Evolutionary conservation across 768 basidiomycete genomes (phyloP).

Genomic region (Suillus hirtellus): DNA sequence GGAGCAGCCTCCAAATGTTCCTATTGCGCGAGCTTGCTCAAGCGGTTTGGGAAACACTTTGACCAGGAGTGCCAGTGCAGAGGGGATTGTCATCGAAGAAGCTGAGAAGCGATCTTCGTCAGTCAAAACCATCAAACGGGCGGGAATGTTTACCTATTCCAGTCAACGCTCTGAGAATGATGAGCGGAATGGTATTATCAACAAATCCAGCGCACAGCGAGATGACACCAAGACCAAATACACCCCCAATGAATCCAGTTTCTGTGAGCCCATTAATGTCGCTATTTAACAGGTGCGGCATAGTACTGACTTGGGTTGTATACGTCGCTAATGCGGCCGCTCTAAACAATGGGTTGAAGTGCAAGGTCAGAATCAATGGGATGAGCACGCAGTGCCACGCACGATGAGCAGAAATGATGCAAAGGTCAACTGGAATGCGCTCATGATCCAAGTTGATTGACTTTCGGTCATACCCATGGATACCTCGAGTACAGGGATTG

Average conservation of each 20-base stretch:
- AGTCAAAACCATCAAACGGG: background rate
- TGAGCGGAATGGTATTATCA: conserved; percentile 44
- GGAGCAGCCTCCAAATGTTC: conserved; percentile 45
- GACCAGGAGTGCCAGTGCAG: conserved; percentile 51
- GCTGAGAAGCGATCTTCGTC: conserved; percentile 27
- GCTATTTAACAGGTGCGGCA: background rate
- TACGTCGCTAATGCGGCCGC: conserved; percentile 40
- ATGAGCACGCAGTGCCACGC: conserved; percentile 24
- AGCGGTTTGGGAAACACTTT: conserved; percentile 48
- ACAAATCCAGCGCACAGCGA: conserved; percentile 50
- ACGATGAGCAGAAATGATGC: conserved; percentile 42
- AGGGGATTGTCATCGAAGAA: conserved; percentile 52
- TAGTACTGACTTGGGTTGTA: conserved; percentile 40
- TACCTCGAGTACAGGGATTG: conserved; percentile 36
- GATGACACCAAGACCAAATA: conserved; percentile 41
- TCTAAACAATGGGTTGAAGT: conserved; percentile 24
- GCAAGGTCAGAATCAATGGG: background rate
- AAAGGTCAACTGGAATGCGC: conserved; percentile 44
- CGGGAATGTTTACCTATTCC: conserved; percentile 40
- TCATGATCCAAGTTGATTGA: conserved; percentile 42
- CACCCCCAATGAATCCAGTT: conserved; percentile 43
- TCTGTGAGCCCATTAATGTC: conserved; percentile 24
- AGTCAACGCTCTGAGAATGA: conserved; percentile 52
- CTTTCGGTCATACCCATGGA: conserved; percentile 22
- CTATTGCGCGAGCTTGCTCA: conserved; percentile 50